Evolutionary conservation across 106 monocot genomes (phyloP).

Genomic region (Amphibolis antarctica): DNA sequence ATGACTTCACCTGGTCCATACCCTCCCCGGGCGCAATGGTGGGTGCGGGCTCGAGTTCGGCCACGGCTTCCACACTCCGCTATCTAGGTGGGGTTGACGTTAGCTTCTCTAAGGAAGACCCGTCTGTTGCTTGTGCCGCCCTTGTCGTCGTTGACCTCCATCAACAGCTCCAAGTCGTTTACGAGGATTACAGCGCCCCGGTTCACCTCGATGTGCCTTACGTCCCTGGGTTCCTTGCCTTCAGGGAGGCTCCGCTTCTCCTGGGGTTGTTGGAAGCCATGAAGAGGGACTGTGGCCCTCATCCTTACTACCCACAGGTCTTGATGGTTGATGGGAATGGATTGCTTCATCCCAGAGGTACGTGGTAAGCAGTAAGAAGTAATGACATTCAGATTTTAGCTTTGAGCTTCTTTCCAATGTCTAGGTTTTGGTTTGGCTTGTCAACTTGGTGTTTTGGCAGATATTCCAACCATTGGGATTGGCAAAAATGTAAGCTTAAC

Average conservation of each 20-base stretch:
- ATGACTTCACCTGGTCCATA: constrained; percentile 63
- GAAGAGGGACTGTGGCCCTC: constrained; percentile 22
- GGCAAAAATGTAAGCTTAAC: constrained; percentile 75
- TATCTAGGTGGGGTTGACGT: constrained; percentile 84
- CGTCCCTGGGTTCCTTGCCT: constrained; percentile 84
- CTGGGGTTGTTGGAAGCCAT: constrained; percentile 45
- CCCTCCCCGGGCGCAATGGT: background rate
- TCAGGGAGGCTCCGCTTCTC: constrained; percentile 81
- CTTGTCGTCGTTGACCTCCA: constrained; percentile 52
- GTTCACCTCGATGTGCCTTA: constrained; percentile 54
- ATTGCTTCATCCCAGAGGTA: constrained; percentile 83
- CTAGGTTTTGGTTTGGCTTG: constrained; percentile 95
- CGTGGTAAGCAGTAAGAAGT: background rate
- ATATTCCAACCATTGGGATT: constrained; percentile 72
- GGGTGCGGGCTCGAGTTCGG: background rate
- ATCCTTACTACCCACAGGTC: constrained; percentile 63
- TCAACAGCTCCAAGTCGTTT: constrained; percentile 36
- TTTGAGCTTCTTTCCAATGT: background rate
- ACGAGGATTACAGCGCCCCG: constrained; percentile 47
- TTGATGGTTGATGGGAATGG: constrained; percentile 99
- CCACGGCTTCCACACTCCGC: constrained; percentile 14
- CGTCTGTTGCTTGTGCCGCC: constrained; percentile 60
- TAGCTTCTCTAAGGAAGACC: constrained; percentile 68
- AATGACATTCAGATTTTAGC: background rate
- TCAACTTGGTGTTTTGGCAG: constrained; percentile 80